A percentile compares a stretch with the other conserved stretches of the same genome.
Evolutionary conservation across 2,329 filamentous ascomycete genomes (phyloP).

Genomic region (Coniochaeta sp.): DNA sequence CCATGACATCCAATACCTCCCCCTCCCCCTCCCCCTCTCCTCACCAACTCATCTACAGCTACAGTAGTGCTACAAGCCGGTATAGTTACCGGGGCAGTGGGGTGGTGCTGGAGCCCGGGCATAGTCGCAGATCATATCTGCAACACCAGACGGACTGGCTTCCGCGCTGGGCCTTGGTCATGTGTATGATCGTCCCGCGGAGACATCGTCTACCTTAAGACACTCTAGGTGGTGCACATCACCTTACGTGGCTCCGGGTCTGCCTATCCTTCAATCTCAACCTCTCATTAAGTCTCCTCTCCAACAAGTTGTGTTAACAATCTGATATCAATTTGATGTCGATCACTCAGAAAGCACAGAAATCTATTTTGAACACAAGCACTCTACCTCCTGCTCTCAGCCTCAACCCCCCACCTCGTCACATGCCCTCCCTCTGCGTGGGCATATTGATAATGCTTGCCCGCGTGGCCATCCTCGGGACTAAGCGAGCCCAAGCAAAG

Average conservation of each 20-base stretch:
- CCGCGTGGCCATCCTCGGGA: constrained; percentile 1
- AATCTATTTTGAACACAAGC: background rate
- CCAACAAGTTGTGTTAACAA: too few species aligned
- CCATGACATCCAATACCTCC: too few species aligned
- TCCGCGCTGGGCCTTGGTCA: background rate
- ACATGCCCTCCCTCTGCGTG: background rate
- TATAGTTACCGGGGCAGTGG: too few species aligned
- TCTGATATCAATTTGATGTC: background rate
- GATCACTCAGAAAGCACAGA: background rate
- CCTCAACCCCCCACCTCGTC: background rate
- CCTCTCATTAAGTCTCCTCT: background rate
- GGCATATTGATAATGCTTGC: background rate
- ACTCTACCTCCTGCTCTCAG: background rate
- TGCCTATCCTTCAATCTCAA: background rate
- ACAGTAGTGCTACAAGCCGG: too few species aligned
- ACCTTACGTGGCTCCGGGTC: too few species aligned
- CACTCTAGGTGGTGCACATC: too few species aligned
- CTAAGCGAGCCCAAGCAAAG: background rate
- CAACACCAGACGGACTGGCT: background rate
- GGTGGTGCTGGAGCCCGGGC: background rate
- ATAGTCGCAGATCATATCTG: background rate
- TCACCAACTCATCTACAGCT: too few species aligned
- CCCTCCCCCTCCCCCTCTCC: too few species aligned
- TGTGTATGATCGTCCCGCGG: background rate
- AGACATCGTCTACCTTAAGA: background rate